Evolutionary conservation across 2,329 filamentous ascomycete genomes (phyloP).

Genomic region (Diaporthe vaccinii): DNA sequence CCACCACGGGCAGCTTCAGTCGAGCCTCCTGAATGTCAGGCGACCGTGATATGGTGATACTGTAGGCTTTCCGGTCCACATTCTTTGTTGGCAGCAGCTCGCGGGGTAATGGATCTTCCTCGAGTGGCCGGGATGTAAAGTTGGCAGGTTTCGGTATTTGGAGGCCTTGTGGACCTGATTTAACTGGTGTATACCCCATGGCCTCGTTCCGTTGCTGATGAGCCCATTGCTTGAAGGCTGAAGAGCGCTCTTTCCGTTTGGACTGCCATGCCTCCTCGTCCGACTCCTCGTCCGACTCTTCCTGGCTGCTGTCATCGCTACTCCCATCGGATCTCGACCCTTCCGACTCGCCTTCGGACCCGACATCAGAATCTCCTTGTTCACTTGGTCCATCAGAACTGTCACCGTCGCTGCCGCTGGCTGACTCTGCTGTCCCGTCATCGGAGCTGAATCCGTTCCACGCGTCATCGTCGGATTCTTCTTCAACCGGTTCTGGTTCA

Average conservation of each 20-base stretch:
- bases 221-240: constrained; percentile 95
- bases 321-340: constrained; percentile 47
- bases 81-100: constrained; percentile 74
- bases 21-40: constrained; percentile 83
- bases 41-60: constrained; percentile 77
- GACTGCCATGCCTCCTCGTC: constrained; percentile 50
- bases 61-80: constrained; percentile 78
- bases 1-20: constrained; percentile 87
- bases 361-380: constrained; percentile 4
- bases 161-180: constrained; percentile 57
- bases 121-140: constrained; percentile 76
- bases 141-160: constrained; percentile 70
- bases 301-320: constrained; percentile 43
- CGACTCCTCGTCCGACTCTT: constrained; percentile 41
- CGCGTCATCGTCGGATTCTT: constrained; percentile 53
- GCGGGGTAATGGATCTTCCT: constrained; percentile 78
- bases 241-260: constrained; percentile 57
- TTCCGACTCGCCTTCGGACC: constrained; percentile 44
- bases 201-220: constrained; percentile 87
- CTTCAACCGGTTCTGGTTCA: constrained; percentile 54
- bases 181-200: constrained; percentile 72
- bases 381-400: not conserved
- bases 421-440: constrained; percentile 41
- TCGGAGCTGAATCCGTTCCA: constrained; percentile 74
- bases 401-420: constrained; percentile 48